phyloP scores from a whole-genome alignment of 2,329 filamentous ascomycete genomes.

The Gaeumannomyces tritici region DNA sequence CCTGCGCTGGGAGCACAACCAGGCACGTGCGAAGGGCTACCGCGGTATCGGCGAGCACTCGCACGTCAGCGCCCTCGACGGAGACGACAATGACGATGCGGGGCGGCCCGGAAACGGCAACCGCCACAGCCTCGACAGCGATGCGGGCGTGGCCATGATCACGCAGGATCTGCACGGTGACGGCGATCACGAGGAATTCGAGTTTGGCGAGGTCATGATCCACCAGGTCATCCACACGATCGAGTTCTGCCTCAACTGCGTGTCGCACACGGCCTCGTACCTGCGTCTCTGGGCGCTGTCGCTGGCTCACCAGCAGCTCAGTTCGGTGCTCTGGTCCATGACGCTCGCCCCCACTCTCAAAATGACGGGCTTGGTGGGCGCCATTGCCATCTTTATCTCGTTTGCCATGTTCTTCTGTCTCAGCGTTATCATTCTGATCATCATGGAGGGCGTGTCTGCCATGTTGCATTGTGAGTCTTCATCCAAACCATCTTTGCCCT shows the following conservation, averaged over 20 bases:
- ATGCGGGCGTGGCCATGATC: slow-evolving; percentile 78
- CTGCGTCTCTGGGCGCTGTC: slow-evolving; percentile 97
- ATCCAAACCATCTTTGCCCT: too few relatives aligned
- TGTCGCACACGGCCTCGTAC: slow-evolving; percentile 97
- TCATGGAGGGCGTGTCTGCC: slow-evolving; percentile 93
- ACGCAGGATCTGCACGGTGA: slow-evolving; percentile 67
- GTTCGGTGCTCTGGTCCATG: slow-evolving; percentile 93
- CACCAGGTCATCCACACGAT: slow-evolving; percentile 99
- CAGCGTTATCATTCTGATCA: slow-evolving; percentile 59
- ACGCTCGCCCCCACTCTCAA: slow-evolving; percentile 72
- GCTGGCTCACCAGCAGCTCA: slow-evolving; percentile 93
- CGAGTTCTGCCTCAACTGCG: slow-evolving; percentile 98
- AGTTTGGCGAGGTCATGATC: slow-evolving; percentile 96
- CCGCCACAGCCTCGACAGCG: slow-evolving; percentile 45
- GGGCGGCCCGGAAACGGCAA: slow-evolving; percentile 38
- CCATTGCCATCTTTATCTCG: slow-evolving; percentile 70
- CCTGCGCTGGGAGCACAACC: slow-evolving; percentile 88
- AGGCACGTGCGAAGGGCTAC: slow-evolving; percentile 79
- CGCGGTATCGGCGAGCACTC: slow-evolving; percentile 84
- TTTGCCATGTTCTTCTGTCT: slow-evolving; percentile 90
- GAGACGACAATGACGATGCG: slow-evolving; percentile 62
- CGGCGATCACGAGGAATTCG: slow-evolving; percentile 90
- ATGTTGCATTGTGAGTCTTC: slow-evolving; percentile 63
- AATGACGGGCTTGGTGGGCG: slow-evolving; percentile 55
- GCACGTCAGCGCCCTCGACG: slow-evolving; percentile 81